Base-by-base conservation (phyloP, 108 stramenopile genomes). In the Stephanodiscus minutulus region DNA sequence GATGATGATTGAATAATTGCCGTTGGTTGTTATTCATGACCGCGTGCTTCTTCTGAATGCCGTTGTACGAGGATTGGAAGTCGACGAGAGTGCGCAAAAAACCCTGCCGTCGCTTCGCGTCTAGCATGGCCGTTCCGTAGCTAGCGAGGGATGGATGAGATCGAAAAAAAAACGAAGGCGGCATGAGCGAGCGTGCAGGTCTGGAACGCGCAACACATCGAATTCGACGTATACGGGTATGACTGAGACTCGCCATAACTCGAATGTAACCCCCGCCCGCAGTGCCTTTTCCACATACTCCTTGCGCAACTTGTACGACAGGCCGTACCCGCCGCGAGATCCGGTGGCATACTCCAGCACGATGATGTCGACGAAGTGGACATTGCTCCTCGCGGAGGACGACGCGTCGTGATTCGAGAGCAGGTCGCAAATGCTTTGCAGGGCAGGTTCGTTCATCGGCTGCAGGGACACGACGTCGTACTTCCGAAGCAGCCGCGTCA, bases 381-480 rank as follows among this genome's bases (percentile, higher is more conserved):
- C 29, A n/a, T 59, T 43, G 25, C 7, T 57, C 11, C 29, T 57
- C 0, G 29, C 1, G 4, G 36, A 25, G 6, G 56, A 25, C 47
- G 57, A 25, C 36, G 48, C 18, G 13, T 31, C 9, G 12, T 27
- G 24, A 25, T 44, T 44, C 43, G 15, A 0, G 43, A 88, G 78
- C 1, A 78, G 57, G 33, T 77, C 58, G 65, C 88, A 92, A 18
- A 84, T 84, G 10, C 82, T 66, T 69, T 86, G 87, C 53, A 92
- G 83, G 4, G 78, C 78, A 5, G 61, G 75, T 43, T 89, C 91
- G 62, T 88, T 89, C 49, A 83, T 83, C 13, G 91, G 88, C 44
- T 85, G 78, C 17, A 89, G 63, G 7, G 91, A 89, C 12, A 92
- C 46, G 13, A 92, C 54, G 61, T 92, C 91, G 61, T 92, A 92